Percentiles rank a stretch among this genome's conserved stretches.
These are phyloP conservation scores for Mrakia hoshinonis DNA, from an alignment of 768 basidiomycete species.

Conservation along the genomic window DNA sequence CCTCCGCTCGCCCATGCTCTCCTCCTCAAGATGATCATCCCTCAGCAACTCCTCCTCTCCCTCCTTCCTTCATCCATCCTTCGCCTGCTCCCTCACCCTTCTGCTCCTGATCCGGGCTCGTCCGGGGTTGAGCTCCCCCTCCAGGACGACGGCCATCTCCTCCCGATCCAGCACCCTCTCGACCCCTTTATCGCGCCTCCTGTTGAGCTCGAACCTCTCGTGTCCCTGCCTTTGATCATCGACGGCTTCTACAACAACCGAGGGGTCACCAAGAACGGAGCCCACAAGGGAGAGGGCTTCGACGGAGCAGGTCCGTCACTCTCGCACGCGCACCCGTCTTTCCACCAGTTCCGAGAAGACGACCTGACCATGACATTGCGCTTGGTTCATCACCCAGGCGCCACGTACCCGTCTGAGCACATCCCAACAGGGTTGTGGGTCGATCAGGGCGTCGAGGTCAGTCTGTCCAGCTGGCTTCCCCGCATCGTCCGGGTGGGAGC, in stretches of 20 bases:
- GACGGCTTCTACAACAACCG: conserved; percentile 12
- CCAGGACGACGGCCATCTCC: too few species aligned
- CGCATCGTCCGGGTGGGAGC: not conserved
- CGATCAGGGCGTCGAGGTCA: conserved; percentile 15
- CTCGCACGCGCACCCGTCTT: too few species aligned
- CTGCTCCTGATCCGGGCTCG: too few species aligned
- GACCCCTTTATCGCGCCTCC: not conserved
- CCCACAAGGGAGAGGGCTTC: not conserved
- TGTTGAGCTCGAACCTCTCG: not conserved
- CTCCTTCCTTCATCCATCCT: conserved; percentile 2
- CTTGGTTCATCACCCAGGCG: not conserved
- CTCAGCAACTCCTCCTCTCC: not conserved
- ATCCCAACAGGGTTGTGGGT: conserved; percentile 16
- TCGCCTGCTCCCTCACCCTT: not conserved
- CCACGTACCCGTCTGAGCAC: conserved; percentile 7
- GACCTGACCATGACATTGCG: not conserved
- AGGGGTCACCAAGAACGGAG: not conserved
- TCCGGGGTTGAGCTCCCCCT: too few species aligned
- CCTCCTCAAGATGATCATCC: not conserved
- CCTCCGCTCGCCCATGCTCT: not conserved
- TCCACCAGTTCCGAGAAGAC: not conserved
- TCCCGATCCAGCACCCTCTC: not conserved
- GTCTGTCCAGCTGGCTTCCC: not conserved
- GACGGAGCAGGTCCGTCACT: not conserved
- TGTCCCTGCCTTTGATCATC: not conserved